phyloP scores from a whole-genome alignment of 1,284 basidiomycete genomes.

The Puccinia polysora region DNA sequence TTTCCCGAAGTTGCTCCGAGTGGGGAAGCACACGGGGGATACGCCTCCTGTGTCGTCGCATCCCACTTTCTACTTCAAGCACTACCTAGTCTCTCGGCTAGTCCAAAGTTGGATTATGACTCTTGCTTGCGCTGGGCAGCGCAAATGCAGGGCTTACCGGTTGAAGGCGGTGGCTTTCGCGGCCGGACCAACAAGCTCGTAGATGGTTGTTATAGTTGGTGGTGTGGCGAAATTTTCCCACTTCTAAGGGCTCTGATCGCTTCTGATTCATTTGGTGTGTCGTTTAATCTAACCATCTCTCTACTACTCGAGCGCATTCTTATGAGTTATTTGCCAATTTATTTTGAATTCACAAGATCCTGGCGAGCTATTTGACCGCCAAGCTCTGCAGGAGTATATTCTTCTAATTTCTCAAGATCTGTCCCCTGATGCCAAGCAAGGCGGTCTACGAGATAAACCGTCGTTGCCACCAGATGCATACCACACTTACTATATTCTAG shows the following conservation, averaged over 20 bases:
- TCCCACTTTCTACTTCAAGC: constrained; percentile 64
- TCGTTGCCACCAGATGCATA: constrained; percentile 67
- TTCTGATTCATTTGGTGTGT: constrained; percentile 41
- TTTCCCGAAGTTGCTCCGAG: constrained; percentile 59
- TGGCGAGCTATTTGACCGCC: constrained; percentile 48
- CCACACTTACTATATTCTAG: constrained; percentile 83
- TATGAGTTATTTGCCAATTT: neutral
- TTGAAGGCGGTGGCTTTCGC: constrained; percentile 85
- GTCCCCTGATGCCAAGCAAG: constrained; percentile 17
- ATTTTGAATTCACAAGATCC: constrained; percentile 12
- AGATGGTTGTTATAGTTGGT: constrained; percentile 98
- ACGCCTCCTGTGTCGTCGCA: constrained; percentile 86
- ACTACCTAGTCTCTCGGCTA: constrained; percentile 30
- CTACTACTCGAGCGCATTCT: neutral
- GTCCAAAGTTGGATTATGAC: constrained; percentile 22
- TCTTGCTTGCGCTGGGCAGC: constrained; percentile 24
- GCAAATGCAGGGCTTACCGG: constrained; percentile 69
- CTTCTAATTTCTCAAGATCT: constrained; percentile 50
- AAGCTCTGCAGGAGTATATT: constrained; percentile 52
- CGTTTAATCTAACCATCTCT: neutral
- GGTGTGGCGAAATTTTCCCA: constrained; percentile 85
- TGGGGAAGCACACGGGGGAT: constrained; percentile 95
- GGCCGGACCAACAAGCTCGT: constrained; percentile 96
- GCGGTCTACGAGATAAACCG: constrained; percentile 41
- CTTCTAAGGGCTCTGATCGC: constrained; percentile 67